Base-by-base conservation (phyloP, 1,139 yeast species). In the Wickerhamomyces sp. region DNA sequence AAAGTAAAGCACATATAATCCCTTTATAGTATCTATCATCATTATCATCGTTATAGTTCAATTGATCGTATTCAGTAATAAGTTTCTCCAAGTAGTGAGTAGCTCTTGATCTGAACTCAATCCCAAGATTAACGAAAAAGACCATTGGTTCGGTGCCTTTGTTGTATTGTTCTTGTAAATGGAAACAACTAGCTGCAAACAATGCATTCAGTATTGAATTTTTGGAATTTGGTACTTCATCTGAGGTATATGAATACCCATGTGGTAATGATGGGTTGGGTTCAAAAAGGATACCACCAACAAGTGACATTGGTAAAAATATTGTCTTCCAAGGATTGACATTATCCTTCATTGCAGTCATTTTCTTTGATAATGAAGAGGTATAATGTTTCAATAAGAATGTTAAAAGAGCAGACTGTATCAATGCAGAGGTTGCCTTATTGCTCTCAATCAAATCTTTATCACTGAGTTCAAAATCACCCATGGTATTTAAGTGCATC, bases 281-380 rank as follows among this genome's bases (percentile, higher is more conserved):
- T 29, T 29, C 31, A 29, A 29, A 29, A 10, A 29, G 31, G 13
- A 29, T 29, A 10, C 31, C 31, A 0, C 89, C 90, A 74, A 78
- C 72, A 37, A 81, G 62, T 1, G 88, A 89, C 43, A 86, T 62
- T 0, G 89, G 89, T 45, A 83, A 75, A 58, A 82, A 82, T 31
- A 83, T 81, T 9, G 81, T 79, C 55, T 79, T 79, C 89, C 89
- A 83, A 0, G 89, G 88, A 55, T 81, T 81, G 53, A 80, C 82
- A 0, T 85, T 78, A 41, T 82, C 70, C 2, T 85, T 84, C 38
- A 83, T 79, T 27, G 82, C 88, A 0, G 87, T 81, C 89, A 83
- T 82, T 59, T 81, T 72, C 54, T 81, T 85, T 0, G 86, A 84
- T 3, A 83, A 87, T 52, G 78, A 78, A 14, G 80, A 77, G 15